A percentile compares a stretch with the other conserved stretches of the same genome.
Evolutionary conservation across 805 yeast genomes (phyloP).

Genomic region (Yamadazyma akitaensis): DNA sequence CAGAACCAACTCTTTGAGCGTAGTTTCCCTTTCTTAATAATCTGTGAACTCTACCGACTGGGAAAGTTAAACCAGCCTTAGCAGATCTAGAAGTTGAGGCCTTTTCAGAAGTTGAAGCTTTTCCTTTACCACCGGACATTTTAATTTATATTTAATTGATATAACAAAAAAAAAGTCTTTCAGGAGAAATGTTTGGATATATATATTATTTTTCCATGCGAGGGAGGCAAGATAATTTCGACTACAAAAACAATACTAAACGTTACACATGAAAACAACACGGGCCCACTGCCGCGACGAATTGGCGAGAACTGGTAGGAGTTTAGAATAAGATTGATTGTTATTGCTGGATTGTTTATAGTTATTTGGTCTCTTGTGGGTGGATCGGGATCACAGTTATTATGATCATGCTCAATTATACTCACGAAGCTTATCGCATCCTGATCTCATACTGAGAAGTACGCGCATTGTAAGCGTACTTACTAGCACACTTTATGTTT

Average conservation of each 20-base stretch:
- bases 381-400: background rate
- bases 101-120: slow-evolving; percentile 92
- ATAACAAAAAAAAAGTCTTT: slow-evolving; percentile 1
- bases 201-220: slow-evolving; percentile 4
- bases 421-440: background rate
- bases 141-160: slow-evolving; percentile 19
- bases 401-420: background rate
- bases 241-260: background rate
- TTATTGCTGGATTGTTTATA: background rate
- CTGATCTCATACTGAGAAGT: background rate
- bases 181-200: slow-evolving; percentile 3
- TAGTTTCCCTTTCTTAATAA: slow-evolving; percentile 94
- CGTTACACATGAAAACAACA: background rate
- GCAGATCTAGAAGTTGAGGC: slow-evolving; percentile 97
- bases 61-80: slow-evolving; percentile 98
- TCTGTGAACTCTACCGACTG: slow-evolving; percentile 99
- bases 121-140: slow-evolving; percentile 86
- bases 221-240: background rate
- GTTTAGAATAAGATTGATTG: no score
- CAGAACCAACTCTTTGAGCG: slow-evolving; percentile 98
- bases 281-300: background rate
- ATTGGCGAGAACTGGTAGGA: background rate
- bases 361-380: background rate
- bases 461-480: background rate
- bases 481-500: background rate